Evolutionary conservation across 768 basidiomycete species (phyloP).

Genomic region (Russula sp.): DNA sequence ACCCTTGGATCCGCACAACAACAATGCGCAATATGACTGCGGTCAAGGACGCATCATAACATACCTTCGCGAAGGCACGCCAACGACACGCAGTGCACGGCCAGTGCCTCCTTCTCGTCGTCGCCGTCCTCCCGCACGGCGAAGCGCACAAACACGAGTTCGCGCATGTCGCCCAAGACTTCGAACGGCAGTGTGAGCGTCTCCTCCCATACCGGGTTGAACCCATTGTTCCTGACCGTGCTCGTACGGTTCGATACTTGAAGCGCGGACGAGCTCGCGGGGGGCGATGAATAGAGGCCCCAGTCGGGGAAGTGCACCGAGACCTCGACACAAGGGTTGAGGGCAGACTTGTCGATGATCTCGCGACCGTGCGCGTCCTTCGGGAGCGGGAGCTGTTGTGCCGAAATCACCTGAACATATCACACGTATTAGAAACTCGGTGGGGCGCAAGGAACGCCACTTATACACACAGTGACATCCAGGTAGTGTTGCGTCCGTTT

Average conservation of each 20-base stretch:
- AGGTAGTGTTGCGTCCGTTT: slow-evolving; percentile 52
- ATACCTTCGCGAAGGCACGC: slow-evolving; percentile 66
- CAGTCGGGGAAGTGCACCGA: slow-evolving; percentile 73
- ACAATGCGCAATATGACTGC: neutral
- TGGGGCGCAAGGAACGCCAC: neutral
- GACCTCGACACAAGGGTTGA: slow-evolving; percentile 78
- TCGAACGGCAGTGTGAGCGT: slow-evolving; percentile 63
- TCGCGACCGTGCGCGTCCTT: slow-evolving; percentile 58
- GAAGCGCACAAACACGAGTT: slow-evolving; percentile 80
- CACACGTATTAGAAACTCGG: neutral
- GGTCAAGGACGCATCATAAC: slow-evolving; percentile 16
- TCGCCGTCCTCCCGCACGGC: slow-evolving; percentile 60
- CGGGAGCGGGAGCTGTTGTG: slow-evolving; percentile 78
- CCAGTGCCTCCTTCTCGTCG: slow-evolving; percentile 59
- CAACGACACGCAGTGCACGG: slow-evolving; percentile 64
- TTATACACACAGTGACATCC: slow-evolving; percentile 48
- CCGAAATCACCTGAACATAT: slow-evolving; percentile 58
- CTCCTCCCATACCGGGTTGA: slow-evolving; percentile 88
- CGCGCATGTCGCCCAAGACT: slow-evolving; percentile 66
- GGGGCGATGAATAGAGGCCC: slow-evolving; percentile 32
- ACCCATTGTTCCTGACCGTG: slow-evolving; percentile 77
- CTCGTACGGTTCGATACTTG: slow-evolving; percentile 51
- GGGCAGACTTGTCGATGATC: slow-evolving; percentile 45
- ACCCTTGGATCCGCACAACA: neutral
- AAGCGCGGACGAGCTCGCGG: slow-evolving; percentile 32